Evolutionary conservation across 371 early-diverging fungal species (phyloP).

Genomic region (Saksenaea oblongispora): DNA sequence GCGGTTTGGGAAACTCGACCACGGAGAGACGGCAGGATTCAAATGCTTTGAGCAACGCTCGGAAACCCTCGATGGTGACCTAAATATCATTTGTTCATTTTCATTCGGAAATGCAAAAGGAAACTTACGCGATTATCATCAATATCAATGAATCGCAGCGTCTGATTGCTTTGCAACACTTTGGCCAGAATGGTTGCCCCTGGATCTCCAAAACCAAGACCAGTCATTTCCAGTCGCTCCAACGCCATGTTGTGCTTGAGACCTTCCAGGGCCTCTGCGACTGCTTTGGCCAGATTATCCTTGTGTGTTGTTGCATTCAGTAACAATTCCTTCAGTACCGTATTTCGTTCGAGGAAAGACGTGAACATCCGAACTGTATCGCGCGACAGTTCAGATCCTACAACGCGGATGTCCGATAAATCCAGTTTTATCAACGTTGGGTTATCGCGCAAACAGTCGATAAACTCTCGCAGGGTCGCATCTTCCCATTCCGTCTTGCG

Average conservation of each 20-base stretch:
- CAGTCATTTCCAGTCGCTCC: slow-evolving; percentile 31
- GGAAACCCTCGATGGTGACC: slow-evolving; percentile 44
- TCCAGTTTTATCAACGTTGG: slow-evolving; percentile 22
- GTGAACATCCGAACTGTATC: slow-evolving; percentile 38
- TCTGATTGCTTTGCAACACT: slow-evolving; percentile 25
- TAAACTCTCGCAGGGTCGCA: slow-evolving; percentile 34
- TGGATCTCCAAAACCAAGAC: slow-evolving; percentile 29
- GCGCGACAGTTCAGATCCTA: slow-evolving; percentile 21
- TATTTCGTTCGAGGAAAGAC: slow-evolving; percentile 42
- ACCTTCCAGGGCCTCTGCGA: slow-evolving; percentile 26
- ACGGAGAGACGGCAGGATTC: slow-evolving; percentile 17
- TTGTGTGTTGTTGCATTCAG: slow-evolving; percentile 9
- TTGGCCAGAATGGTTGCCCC: slow-evolving; percentile 32
- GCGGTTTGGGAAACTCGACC: slow-evolving; percentile 30
- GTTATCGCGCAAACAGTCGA: slow-evolving; percentile 42
- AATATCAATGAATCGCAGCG: slow-evolving; percentile 25
- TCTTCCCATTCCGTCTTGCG: slow-evolving; percentile 47
- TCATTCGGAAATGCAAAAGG: not conserved
- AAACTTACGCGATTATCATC: slow-evolving; percentile 40
- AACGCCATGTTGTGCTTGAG: slow-evolving; percentile 26
- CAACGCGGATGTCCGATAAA: slow-evolving; percentile 29
- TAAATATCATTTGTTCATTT: slow-evolving; percentile 6
- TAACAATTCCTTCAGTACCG: slow-evolving; percentile 20
- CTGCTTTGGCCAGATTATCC: slow-evolving; percentile 7
- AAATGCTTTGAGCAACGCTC: slow-evolving; percentile 23